A percentile compares a stretch with the other conserved stretches of the same genome.
Evolutionary conservation across 1,139 yeast species (phyloP).

Genomic region (Saccharomyces hybrid): DNA sequence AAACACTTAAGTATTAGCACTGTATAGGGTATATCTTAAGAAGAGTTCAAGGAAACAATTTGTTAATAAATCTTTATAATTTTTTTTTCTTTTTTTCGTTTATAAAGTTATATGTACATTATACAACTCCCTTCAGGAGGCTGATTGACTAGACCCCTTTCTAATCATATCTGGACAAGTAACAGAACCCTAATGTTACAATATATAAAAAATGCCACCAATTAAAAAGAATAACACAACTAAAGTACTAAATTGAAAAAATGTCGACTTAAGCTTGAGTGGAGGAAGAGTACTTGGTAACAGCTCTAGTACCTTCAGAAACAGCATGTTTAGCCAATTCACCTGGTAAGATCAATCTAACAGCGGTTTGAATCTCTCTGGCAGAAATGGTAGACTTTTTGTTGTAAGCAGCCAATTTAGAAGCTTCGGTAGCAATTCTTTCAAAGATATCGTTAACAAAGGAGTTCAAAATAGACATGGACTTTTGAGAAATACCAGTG

Average conservation of each 20-base stretch:
- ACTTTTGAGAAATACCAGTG: conserved; percentile 98
- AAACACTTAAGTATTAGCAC: not conserved
- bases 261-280: conserved; percentile 24
- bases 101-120: conserved; percentile 6
- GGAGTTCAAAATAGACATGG: conserved; percentile 98
- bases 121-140: conserved; percentile 5
- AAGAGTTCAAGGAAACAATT: not conserved
- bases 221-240: conserved; percentile 3
- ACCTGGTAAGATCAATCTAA: conserved; percentile 97
- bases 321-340: conserved; percentile 99
- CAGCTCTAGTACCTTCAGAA: conserved; percentile 99
- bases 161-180: not conserved
- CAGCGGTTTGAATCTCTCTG: conserved; percentile 98
- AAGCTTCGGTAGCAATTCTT: conserved; percentile 95
- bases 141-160: not conserved
- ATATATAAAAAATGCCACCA: conserved; percentile 4
- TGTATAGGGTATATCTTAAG: not conserved
- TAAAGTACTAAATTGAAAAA: not conserved
- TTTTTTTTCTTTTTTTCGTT: conserved; percentile 1
- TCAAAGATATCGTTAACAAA: conserved; percentile 94
- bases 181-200: conserved; percentile 12
- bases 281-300: conserved; percentile 94
- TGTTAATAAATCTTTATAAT: not conserved
- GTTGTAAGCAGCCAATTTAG: conserved; percentile 98
- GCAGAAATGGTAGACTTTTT: conserved; percentile 98